Evolutionary conservation across 139 green algal genomes (phyloP).

Genomic region (Mesotaenium endlicherianum): DNA sequence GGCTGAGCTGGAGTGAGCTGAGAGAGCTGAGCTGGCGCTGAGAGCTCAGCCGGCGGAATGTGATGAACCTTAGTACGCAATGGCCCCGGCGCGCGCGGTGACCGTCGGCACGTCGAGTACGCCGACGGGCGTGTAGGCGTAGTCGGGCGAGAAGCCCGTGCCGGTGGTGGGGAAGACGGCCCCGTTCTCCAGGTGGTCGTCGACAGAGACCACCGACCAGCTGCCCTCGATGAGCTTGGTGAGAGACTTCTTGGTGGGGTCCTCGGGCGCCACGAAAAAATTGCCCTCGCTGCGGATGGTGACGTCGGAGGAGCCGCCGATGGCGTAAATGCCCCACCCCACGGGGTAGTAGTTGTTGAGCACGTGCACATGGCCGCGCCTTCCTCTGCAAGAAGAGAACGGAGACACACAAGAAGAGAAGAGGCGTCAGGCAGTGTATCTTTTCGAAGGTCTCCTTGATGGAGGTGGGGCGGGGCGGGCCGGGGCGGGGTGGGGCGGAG

Average conservation of each 20-base stretch:
- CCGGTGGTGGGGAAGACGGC: not conserved
- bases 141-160: not conserved
- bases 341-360: not conserved
- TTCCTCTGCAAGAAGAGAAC: not conserved
- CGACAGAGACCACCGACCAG: not conserved
- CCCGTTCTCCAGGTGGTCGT: slow-evolving; percentile 1
- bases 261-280: not conserved
- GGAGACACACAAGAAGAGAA: not conserved
- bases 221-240: not conserved
- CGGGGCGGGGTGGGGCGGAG: not conserved
- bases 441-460: too few relatives aligned
- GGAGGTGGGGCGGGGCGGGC: too few relatives aligned
- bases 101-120: not conserved
- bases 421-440: not conserved
- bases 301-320: not conserved
- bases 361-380: not conserved
- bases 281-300: slow-evolving; percentile 4
- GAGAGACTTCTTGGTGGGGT: not conserved
- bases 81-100: not conserved
- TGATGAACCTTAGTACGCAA: too few relatives aligned
- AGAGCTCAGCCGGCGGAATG: too few relatives aligned
- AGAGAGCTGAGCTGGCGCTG: too few relatives aligned
- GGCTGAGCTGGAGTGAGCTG: too few relatives aligned
- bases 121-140: not conserved
- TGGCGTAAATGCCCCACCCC: slow-evolving; percentile 5